These are phyloP conservation scores for Saccharum officinarum DNA, from an alignment of 176 grass and related monocot species.

Conservation along the genomic window DNA sequence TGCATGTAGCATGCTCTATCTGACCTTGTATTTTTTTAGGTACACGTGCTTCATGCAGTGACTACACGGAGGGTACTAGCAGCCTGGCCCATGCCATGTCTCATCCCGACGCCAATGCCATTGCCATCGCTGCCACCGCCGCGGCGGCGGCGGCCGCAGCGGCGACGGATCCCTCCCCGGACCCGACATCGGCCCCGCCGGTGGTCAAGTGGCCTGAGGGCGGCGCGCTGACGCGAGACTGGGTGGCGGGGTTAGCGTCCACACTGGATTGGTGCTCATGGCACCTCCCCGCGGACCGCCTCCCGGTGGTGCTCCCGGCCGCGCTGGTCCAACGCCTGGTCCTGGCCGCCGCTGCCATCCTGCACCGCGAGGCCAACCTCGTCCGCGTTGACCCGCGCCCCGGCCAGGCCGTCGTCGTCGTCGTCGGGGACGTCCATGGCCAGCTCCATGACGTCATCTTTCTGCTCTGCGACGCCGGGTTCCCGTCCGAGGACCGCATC, in stretches of 20 bases:
- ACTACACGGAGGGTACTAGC: no score
- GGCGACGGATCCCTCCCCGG: neutral
- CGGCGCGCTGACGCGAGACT: slow-evolving; percentile 55
- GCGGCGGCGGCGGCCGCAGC: no score
- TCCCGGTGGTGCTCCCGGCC: slow-evolving; percentile 58
- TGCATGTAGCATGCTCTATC: no score
- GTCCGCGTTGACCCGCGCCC: slow-evolving; percentile 55
- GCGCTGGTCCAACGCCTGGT: slow-evolving; percentile 67
- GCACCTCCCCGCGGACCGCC: slow-evolving; percentile 55
- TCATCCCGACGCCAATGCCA: neutral
- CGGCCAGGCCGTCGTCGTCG: slow-evolving; percentile 58
- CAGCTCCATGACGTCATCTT: slow-evolving; percentile 97
- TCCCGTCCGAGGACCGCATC: slow-evolving; percentile 72
- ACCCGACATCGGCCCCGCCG: neutral
- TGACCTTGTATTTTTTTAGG: no score
- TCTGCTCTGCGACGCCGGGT: slow-evolving; percentile 80
- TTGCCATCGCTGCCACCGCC: neutral
- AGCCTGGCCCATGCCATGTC: slow-evolving; percentile 44
- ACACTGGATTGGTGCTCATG: slow-evolving; percentile 83
- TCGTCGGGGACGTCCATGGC: slow-evolving; percentile 95
- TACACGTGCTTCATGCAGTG: no score
- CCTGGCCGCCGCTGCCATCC: slow-evolving; percentile 64
- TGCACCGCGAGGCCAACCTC: slow-evolving; percentile 87
- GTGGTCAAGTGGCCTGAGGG: slow-evolving; percentile 66
- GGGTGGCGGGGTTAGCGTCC: slow-evolving; percentile 52